Conservation (phyloP, 129 eudicot genomes). For the Daucus carota region DH1_v3.0 NC_030382.2:39317001-39317500, state of each 20-base stretch:
- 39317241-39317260: conserved; percentile 47
- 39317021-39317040: conserved; percentile 52
- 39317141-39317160: neutral
- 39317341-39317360: conserved; percentile 48
- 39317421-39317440: neutral
- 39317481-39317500: conserved; percentile 76
- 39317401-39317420: neutral
- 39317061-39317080: conserved; percentile 66
- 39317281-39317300: conserved; percentile 42
- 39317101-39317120: neutral
- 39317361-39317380: conserved; percentile 84
- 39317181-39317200: conserved; percentile 81
- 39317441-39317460: conserved; percentile 5
- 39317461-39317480: conserved; percentile 85
- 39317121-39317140: neutral
- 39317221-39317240: conserved; percentile 82
- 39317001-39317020: conserved; percentile 44
- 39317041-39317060: conserved; percentile 93
- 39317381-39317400: conserved; percentile 38
- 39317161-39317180: conserved; percentile 30
- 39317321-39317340: conserved; percentile 80
- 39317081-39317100: conserved; percentile 21
- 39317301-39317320: conserved; percentile 54
- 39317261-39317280: conserved; percentile 37
- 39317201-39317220: conserved; percentile 71